Base-by-base conservation (phyloP, 352 stramenopile species). In the Aphanomyces invadans region DNA sequence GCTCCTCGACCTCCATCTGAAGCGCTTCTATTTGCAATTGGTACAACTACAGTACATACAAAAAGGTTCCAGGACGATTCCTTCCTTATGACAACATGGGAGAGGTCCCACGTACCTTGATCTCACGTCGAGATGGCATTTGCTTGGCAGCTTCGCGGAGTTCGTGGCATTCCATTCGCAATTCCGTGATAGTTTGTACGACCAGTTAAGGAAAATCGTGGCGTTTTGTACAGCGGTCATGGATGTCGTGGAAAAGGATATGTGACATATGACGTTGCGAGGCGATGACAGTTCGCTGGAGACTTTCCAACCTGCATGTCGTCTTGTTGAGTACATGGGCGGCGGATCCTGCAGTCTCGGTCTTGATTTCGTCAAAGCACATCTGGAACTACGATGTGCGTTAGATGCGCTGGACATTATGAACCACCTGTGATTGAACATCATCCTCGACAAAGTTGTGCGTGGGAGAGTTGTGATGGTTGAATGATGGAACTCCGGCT, bases 241-340 rank as follows among this genome's bases (percentile, higher is more conserved):
- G 44, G 19, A 57, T 15, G 7, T 15, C 36, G 36, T 42, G 36
- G 7, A 57, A 28, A 57, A 57, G 49, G 49, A 57, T 57, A 57
- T 57, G 21, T 32, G 15, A 33, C 5, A 31, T 17, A 15, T 29
- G 38, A 15, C 39, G 42, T 3, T 46, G 42, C 10, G 26, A 26
- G 25, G 15, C 29, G 15, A 31, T 21, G n/a, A 67, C 31, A 11
- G 60, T 59, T 19, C 32, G 32, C 29, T 67, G 39, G 12, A 67
- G 38, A 19, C 26, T 7, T 17, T 57, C 49, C 15, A 67, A 21
- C 12, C 60, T 42, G 26, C 38, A 49, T 23, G 57, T 60, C n/a
- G 60, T 57, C 49, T 23, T 42, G 46, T 67, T 67, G 26, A 67
- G 42, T 2, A 21, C 39, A 57, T 67, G 60, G 11, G 23, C 60